Percentiles rank a stretch among this genome's conserved stretches.
Evolutionary conservation across 345 rosid species (phyloP).

Genomic region (Microcos paniculata): DNA sequence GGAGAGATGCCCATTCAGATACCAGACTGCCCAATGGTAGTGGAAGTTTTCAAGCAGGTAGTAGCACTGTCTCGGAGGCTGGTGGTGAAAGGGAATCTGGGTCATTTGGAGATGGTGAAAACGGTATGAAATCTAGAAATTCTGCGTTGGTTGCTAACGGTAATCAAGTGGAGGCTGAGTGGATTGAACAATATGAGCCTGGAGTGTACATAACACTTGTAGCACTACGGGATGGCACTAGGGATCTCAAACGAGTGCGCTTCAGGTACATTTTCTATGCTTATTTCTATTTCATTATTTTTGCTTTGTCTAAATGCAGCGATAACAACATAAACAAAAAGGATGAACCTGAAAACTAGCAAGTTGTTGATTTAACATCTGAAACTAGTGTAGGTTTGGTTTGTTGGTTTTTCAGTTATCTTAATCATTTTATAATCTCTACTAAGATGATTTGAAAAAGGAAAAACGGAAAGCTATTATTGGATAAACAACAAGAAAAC

Average conservation of each 20-base stretch:
- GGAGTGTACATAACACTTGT: conserved; percentile 91
- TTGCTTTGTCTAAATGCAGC: conserved; percentile 4
- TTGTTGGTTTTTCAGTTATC: neutral
- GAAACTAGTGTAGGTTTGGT: neutral
- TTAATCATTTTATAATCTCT: neutral
- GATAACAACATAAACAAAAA: neutral
- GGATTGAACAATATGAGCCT: conserved; percentile 95
- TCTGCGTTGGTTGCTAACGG: conserved; percentile 39
- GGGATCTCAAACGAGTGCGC: conserved; percentile 97
- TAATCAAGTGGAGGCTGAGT: conserved; percentile 75
- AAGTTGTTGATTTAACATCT: neutral
- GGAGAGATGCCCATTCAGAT: conserved; percentile 44
- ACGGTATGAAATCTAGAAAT: conserved; percentile 49
- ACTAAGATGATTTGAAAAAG: neutral
- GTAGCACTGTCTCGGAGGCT: conserved; percentile 42
- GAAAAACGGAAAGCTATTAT: neutral
- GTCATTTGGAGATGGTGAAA: conserved; percentile 48
- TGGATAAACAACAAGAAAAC: neutral
- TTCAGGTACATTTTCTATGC: conserved; percentile 66
- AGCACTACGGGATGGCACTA: conserved; percentile 87
- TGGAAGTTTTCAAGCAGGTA: conserved; percentile 38
- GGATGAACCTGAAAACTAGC: neutral
- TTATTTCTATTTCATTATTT: neutral
- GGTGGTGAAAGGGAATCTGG: conserved; percentile 52
- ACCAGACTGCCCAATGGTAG: conserved; percentile 43